These are phyloP conservation scores for Dalbergia oliveri DNA, from an alignment of 306 rosid species.

Conservation along the genomic window DNA sequence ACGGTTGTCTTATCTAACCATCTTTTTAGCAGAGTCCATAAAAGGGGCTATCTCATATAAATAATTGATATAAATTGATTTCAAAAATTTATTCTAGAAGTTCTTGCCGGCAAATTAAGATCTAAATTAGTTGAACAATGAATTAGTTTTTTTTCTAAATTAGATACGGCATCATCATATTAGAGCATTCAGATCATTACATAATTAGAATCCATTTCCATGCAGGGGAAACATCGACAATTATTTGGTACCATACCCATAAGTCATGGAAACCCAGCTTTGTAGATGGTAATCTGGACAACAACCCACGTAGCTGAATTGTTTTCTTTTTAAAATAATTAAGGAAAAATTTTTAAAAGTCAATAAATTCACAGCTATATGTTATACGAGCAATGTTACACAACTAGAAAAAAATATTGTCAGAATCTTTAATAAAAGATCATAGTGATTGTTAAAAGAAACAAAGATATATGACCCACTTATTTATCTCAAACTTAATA, in stretches of 20 bases:
- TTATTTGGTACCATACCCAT: slow-evolving; percentile 41
- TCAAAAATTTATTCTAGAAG: slow-evolving; percentile 24
- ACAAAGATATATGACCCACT: too few relatives aligned
- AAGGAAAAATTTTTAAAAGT: not conserved
- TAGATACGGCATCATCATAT: slow-evolving; percentile 17
- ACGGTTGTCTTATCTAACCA: slow-evolving; percentile 24
- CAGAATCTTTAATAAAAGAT: too few relatives aligned
- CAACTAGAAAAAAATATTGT: too few relatives aligned
- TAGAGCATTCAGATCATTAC: slow-evolving; percentile 3
- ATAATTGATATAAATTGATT: not conserved
- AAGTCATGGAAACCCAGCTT: slow-evolving; percentile 43
- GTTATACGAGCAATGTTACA: too few relatives aligned
- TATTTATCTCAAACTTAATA: too few relatives aligned
- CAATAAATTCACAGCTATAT: not conserved
- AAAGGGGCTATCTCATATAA: slow-evolving; percentile 42
- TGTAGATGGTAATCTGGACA: slow-evolving; percentile 10
- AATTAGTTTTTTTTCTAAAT: not conserved
- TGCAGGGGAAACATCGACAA: slow-evolving; percentile 36
- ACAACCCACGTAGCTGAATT: slow-evolving; percentile 13
- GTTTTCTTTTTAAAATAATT: not conserved
- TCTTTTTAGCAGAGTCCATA: slow-evolving; percentile 23
- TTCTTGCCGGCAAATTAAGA: slow-evolving; percentile 30
- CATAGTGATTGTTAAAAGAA: too few relatives aligned
- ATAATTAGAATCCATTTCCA: slow-evolving; percentile 32
- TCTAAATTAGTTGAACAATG: not conserved